These are phyloP conservation scores for Kazachstania africana DNA, from an alignment of 805 yeast species.

Conservation along the genomic window DNA sequence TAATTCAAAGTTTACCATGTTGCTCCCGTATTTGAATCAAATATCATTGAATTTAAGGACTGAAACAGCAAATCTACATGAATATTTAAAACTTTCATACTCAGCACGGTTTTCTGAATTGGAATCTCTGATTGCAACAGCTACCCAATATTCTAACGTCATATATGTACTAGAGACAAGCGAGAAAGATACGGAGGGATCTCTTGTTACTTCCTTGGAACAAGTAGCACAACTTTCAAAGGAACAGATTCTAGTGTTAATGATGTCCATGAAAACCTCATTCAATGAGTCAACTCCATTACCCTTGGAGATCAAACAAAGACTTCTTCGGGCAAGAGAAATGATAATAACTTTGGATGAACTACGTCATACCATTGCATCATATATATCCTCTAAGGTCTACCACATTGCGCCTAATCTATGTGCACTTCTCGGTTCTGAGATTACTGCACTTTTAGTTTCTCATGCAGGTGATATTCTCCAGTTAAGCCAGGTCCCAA, in stretches of 20 bases:
- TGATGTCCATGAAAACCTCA: constrained; percentile 58
- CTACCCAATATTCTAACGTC: constrained; percentile 48
- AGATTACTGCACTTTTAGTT: constrained; percentile 61
- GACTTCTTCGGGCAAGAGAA: constrained; percentile 30
- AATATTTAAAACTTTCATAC: constrained; percentile 42
- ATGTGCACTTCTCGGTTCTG: constrained; percentile 57
- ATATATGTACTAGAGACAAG: constrained; percentile 39
- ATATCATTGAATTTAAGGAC: too few relatives aligned
- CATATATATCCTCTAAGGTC: constrained; percentile 46
- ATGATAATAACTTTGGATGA: constrained; percentile 35
- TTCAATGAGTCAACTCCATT: constrained; percentile 22
- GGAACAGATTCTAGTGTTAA: constrained; percentile 59
- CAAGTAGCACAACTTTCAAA: constrained; percentile 33
- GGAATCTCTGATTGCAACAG: constrained; percentile 46
- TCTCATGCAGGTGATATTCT: constrained; percentile 57
- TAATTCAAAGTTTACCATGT: too few relatives aligned
- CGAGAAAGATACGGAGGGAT: constrained; percentile 25
- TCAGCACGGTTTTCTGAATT: constrained; percentile 60
- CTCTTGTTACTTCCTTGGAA: constrained; percentile 21
- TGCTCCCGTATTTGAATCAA: too few relatives aligned
- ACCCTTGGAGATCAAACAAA: constrained; percentile 25
- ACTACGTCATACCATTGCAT: constrained; percentile 33
- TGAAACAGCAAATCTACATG: constrained; percentile 41
- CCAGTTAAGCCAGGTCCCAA: constrained; percentile 56
- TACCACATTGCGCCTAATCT: constrained; percentile 68